Evolutionary conservation across 345 rosid species (phyloP).

Genomic region (Cochlearia excelsa): DNA sequence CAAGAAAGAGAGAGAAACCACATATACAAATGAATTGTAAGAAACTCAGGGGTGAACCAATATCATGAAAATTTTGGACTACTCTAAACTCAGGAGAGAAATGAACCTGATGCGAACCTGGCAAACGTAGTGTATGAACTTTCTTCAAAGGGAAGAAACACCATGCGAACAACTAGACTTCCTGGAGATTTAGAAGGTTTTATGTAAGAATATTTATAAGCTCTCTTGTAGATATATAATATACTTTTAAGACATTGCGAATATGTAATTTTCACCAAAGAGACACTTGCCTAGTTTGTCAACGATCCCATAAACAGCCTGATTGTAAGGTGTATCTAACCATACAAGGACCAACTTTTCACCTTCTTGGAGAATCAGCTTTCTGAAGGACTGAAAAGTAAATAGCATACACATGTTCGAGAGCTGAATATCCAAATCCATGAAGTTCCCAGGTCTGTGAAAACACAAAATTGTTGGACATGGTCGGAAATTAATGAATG

Average conservation of each 20-base stretch:
- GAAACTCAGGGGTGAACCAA: conserved; percentile 5
- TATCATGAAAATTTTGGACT: not conserved
- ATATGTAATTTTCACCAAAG: no score
- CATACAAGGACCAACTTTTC: conserved; percentile 93
- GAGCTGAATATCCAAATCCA: conserved; percentile 69
- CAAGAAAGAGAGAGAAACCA: conserved; percentile 29
- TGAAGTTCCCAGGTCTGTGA: conserved; percentile 52
- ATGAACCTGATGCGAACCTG: conserved; percentile 96
- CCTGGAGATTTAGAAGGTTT: conserved; percentile 46
- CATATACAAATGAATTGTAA: not conserved
- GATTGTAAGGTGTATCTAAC: conserved; percentile 94
- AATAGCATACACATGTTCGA: conserved; percentile 77
- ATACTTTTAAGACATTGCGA: not conserved
- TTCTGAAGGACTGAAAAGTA: conserved; percentile 77
- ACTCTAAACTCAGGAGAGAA: conserved; percentile 46
- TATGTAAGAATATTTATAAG: conserved; percentile 16
- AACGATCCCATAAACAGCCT: conserved; percentile 92
- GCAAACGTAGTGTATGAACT: conserved; percentile 93
- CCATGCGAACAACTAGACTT: conserved; percentile 90
- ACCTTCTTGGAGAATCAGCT: conserved; percentile 93
- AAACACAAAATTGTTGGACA: conserved; percentile 23
- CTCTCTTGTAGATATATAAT: conserved; percentile 1
- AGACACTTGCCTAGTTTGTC: conserved; percentile 72
- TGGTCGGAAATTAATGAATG: conserved; percentile 12
- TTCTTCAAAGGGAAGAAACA: conserved; percentile 96